Evolutionary conservation across 257 asterid genomes (phyloP), one percentile per base, ranked within the genome.

Genomic region (Datura wrightii): DNA sequence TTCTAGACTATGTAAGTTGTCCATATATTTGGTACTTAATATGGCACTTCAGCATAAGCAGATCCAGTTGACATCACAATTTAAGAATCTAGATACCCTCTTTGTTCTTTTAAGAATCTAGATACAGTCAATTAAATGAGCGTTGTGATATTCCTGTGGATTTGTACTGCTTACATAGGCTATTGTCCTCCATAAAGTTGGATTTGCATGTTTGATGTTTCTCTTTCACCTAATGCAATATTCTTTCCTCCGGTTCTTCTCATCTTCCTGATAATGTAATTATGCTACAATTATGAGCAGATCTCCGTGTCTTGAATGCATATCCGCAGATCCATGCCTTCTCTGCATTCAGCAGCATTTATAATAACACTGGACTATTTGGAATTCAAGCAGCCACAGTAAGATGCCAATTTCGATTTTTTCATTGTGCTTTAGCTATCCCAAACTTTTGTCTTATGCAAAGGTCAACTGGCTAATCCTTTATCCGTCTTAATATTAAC

Each of bases 1-100:
- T 92, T 95, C 98, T 59, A 92, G 97, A 90, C 91, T 93, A 83
- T 95, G 98, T 95, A 88, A 91, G 97, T 92, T 63, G 39, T 83
- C 42, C 46, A 34, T 15, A 48, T 52, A 24, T 54, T 48, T 83
- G 66, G 54, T 65, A 62, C 70, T 48, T 62, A 48, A 46, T 41
- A 18, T 71, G 37, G 80, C 41, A 72, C 58, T 72, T 72, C 15
- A 72, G 39, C 18, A 19, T 72, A 72, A 9, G 39, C 39, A 71
- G 56, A 44, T 72, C 15, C 80, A 44, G 44, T n/a, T 72, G 80
- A 19, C 39, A 71, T 41, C 79, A 41, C 53, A 71, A 72, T 19
- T 72, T 72, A 10, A 36, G 72, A 62, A 31, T 70, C 9, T 72
- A 5, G 54, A 72, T 44, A 72, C 80, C 19, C 18, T 42, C 31